Base-by-base conservation (phyloP, 139 green algal genomes). In the Gonium pectorale region DNA sequence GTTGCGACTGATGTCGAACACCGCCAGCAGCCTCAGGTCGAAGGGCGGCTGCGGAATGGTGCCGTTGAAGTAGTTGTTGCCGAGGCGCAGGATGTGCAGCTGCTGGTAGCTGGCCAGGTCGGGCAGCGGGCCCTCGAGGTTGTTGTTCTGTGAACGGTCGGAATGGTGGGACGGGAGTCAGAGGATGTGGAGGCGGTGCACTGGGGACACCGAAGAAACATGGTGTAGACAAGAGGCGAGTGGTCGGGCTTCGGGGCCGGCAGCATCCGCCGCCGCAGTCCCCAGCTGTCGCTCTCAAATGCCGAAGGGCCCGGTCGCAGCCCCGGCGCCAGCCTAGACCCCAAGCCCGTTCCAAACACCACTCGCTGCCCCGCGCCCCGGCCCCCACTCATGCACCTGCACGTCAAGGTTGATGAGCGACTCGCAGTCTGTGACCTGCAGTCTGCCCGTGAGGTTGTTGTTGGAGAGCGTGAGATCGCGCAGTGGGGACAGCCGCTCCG, bases 21-120 rank as follows among this genome's bases (percentile, higher is more conserved):
- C 54, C 9, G 71, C 26, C 31, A 88, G 31, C 41, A 71, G 54
- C 11, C 66, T 52, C 38, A 81, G 43, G 22, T 63, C 40, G 33
- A 62, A 60, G 38, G 44, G 41, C 11, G 33, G 21, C 5, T 37
- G 5, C 11, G 49, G 59, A 0, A 92, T 64, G 40, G 46, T 68
- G 44, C 86, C 86, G 19, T 35, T 60, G 60, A 92, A 82, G 71
- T 37, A 84, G 82, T 92, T 92, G 79, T 87, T 88, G 33, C 64
- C 74, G 41, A 88, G 41, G 38, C 74, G 83, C n/a, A 75, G 44
- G 52, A 88, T 88, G 67, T 88, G 83, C 43, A 88, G 67, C 83
- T 80, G 64, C 46, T 54, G 22, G 75, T 81, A 88, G 31, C 37
- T 38, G 7, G 43, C 26, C 8, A 88, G 27, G 54, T 72, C 66